Conservation (phyloP, 768 basidiomycete genomes). For the Clitopilus hobsonii region DNA sequence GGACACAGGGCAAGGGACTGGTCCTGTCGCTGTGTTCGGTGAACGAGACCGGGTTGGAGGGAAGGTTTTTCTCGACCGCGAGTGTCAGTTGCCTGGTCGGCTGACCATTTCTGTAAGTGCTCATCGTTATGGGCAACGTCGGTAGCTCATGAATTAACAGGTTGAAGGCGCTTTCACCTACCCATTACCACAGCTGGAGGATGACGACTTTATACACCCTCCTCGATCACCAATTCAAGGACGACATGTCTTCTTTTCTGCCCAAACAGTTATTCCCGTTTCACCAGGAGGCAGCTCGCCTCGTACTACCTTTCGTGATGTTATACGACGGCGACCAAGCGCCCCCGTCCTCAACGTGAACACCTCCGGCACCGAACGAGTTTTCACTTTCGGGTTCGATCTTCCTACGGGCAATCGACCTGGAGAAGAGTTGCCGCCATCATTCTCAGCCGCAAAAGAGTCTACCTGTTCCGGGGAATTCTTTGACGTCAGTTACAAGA, state of each 20-base stretch:
- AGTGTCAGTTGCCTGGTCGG: constrained; percentile 47
- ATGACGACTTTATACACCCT: constrained; percentile 12
- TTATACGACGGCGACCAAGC: constrained; percentile 41
- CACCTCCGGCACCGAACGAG: constrained; percentile 28
- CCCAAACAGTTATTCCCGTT: constrained; percentile 39
- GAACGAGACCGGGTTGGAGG: constrained; percentile 59
- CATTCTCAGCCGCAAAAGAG: constrained; percentile 39
- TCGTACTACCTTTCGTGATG: constrained; percentile 38
- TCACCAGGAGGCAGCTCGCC: constrained; percentile 25
- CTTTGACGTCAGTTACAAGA: constrained; percentile 46
- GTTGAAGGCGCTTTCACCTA: constrained; percentile 61
- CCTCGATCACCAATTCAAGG: constrained; percentile 16
- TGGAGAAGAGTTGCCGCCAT: constrained; percentile 60
- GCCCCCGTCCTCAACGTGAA: constrained; percentile 30
- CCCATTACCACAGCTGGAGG: constrained; percentile 21
- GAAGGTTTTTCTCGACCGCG: constrained; percentile 51
- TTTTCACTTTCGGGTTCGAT: constrained; percentile 50
- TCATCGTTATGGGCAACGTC: constrained; percentile 6
- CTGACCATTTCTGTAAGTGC: constrained; percentile 49
- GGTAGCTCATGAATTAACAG: constrained; percentile 24
- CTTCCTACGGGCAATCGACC: constrained; percentile 43
- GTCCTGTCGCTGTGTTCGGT: constrained; percentile 50
- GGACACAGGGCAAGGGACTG: constrained; percentile 17
- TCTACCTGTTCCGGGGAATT: constrained; percentile 18
- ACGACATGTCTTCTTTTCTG: constrained; percentile 47